These are phyloP conservation scores for Pseudogymnoascus sp. DNA, from an alignment of 2,329 filamentous ascomycete species.

Conservation along the genomic window DNA sequence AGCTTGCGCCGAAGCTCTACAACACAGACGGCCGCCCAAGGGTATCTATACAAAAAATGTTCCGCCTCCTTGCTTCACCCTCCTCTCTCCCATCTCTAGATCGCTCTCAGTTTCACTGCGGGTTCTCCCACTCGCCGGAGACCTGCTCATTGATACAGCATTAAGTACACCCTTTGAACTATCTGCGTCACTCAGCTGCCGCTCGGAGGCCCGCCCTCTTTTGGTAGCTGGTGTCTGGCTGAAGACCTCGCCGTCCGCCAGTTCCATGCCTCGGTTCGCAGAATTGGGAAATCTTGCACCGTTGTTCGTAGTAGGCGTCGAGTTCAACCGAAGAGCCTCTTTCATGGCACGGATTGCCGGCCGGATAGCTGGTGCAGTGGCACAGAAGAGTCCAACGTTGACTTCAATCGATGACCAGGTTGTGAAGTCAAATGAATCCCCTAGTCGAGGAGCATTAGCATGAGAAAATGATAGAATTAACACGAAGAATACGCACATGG, in stretches of 20 bases:
- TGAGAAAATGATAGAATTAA: not conserved
- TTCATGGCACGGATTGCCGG: constrained; percentile 13
- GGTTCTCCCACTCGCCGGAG: not conserved
- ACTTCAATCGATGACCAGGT: constrained; percentile 19
- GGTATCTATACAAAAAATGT: not conserved
- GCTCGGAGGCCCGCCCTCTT: not conserved
- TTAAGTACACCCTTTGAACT: not conserved
- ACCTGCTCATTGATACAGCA: not conserved
- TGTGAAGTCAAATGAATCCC: constrained; percentile 14
- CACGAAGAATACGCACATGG: constrained; percentile 12
- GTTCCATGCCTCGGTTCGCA: not conserved
- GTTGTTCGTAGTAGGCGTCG: not conserved
- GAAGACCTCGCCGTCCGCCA: not conserved
- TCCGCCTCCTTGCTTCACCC: not conserved
- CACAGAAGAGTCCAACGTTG: constrained; percentile 16
- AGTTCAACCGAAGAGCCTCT: not conserved
- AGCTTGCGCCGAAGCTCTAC: not conserved
- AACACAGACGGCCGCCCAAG: not conserved
- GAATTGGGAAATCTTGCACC: not conserved
- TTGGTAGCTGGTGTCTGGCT: not conserved
- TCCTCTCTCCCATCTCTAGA: not conserved
- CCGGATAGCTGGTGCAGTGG: constrained; percentile 16
- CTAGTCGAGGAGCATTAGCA: not conserved
- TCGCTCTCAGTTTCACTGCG: not conserved
- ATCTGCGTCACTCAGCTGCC: not conserved